Evolutionary conservation across 495 filamentous ascomycete genomes (phyloP), one percentile per base, ranked within the genome.

Genomic region (Xylaria flabelliformis): DNA sequence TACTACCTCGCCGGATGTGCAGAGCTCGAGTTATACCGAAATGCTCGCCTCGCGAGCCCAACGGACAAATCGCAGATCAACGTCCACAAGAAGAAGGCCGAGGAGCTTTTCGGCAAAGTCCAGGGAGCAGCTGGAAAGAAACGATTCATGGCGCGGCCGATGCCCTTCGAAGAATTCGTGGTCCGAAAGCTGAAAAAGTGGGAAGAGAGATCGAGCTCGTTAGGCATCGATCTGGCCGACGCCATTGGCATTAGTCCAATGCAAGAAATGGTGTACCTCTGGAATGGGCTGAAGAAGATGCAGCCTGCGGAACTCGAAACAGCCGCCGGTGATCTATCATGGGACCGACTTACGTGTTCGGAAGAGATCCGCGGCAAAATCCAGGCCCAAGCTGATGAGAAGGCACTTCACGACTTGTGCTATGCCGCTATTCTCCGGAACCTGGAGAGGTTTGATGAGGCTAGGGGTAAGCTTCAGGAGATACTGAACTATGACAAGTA

Each of bases 251-350:
- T 95, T 9, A 92, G 91, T 73, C 97, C 96, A 0, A 80, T 93
- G 2, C 90, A 94, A 76, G 96, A 99, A 82, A 97, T 99, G 94
- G 90, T 92, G n/a, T 97, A 95, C 79, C 90, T 98, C 76, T 99
- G 96, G 96, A 94, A 88, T 72, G 92, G 92, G 1, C 83, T 84
- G 53, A 97, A 92, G 81, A 89, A 94, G 51, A 96, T 97, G 93
- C 83, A 85, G 26, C 72, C 80, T 7, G 80, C 81, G 3, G 88
- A 93, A 71, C 83, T 97, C 19, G 86, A 93, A 58, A 82, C 84
- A 36, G 93, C 91, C 2, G 75, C 94, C 21, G 77, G 78, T 8
- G 83, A 85, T 13, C 80, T 98, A 7, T 83, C 87, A 5, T 97
- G 93, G 93, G 82, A 82, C 7, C 72, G 85, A 41, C 81, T 84